Conservation (phyloP, 176 grass and related monocot genomes). For the Coix lacrymajobi region DNA sequence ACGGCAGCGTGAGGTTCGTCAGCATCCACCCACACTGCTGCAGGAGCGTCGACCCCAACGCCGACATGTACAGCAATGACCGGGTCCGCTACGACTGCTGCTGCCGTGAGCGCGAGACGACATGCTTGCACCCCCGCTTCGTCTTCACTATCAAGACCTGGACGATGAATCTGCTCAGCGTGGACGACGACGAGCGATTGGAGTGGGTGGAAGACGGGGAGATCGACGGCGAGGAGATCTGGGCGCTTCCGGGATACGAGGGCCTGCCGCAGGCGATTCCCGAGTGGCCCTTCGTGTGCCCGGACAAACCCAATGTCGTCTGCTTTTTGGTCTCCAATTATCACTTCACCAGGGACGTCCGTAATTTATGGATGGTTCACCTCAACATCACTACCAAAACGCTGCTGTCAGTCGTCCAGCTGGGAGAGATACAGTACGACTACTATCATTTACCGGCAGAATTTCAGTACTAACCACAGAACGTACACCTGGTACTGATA, state of each 20-base stretch:
- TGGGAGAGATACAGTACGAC: too few species aligned
- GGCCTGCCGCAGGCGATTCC: not conserved
- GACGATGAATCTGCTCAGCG: not conserved
- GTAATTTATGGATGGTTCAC: not conserved
- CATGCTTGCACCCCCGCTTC: not conserved
- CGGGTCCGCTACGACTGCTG: too few species aligned
- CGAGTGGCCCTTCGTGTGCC: not conserved
- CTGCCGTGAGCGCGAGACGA: fast-evolving
- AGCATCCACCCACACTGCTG: not conserved
- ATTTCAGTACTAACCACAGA: not conserved
- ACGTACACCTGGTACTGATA: too few species aligned
- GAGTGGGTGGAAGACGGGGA: not conserved
- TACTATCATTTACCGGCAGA: not conserved
- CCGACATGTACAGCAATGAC: too few species aligned
- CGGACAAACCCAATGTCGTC: not conserved
- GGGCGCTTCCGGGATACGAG: not conserved
- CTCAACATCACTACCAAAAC: not conserved
- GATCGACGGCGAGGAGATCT: not conserved
- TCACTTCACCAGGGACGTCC: not conserved
- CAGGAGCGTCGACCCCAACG: too few species aligned
- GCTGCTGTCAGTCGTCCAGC: not conserved
- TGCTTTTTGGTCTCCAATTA: not conserved
- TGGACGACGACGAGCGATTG: not conserved
- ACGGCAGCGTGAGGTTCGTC: not conserved
- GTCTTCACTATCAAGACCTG: not conserved